Percentiles rank a stretch among this genome's conserved stretches.
Evolutionary conservation across 495 filamentous ascomycete species (phyloP).

Genomic region (Durotheca rogersii): DNA sequence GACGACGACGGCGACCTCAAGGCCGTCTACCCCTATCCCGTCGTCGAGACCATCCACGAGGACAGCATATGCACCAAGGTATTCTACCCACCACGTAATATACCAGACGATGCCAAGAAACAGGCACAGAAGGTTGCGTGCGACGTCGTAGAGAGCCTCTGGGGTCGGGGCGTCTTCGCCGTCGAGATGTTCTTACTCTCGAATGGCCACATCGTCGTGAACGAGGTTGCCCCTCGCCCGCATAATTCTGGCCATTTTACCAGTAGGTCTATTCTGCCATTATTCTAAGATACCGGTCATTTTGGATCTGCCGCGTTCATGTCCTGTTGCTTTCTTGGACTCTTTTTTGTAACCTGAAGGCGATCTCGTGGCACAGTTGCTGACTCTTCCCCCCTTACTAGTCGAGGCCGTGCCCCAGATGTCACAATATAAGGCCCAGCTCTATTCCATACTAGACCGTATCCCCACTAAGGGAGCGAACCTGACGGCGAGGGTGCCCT

Average conservation of each 20-base stretch:
- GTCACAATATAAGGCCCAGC: slow-evolving; percentile 90
- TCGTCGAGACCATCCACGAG: slow-evolving; percentile 92
- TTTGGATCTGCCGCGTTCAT: no score
- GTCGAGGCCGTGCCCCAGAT: slow-evolving; percentile 80
- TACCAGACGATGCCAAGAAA: slow-evolving; percentile 60
- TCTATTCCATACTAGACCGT: slow-evolving; percentile 81
- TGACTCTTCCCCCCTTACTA: slow-evolving; percentile 3
- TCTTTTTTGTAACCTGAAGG: no score
- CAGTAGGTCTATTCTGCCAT: slow-evolving; percentile 38
- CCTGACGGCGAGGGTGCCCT: slow-evolving; percentile 57
- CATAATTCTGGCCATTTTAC: slow-evolving; percentile 98
- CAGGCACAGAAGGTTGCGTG: slow-evolving; percentile 75
- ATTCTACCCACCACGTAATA: slow-evolving; percentile 76
- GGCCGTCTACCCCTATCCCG: slow-evolving; percentile 72
- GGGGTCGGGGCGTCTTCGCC: slow-evolving; percentile 90
- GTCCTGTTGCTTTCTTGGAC: no score
- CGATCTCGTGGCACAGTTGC: no score
- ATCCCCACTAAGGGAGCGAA: slow-evolving; percentile 61
- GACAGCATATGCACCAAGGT: slow-evolving; percentile 94
- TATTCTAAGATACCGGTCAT: no score
- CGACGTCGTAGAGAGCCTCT: slow-evolving; percentile 74
- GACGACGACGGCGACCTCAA: slow-evolving; percentile 57
- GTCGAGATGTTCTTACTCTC: slow-evolving; percentile 95
- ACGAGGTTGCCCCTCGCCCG: slow-evolving; percentile 92
- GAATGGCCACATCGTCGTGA: slow-evolving; percentile 74